These are phyloP conservation scores for Solanum etuberosum DNA, from an alignment of 257 asterid genomes.

Conservation along the genomic window DNA sequence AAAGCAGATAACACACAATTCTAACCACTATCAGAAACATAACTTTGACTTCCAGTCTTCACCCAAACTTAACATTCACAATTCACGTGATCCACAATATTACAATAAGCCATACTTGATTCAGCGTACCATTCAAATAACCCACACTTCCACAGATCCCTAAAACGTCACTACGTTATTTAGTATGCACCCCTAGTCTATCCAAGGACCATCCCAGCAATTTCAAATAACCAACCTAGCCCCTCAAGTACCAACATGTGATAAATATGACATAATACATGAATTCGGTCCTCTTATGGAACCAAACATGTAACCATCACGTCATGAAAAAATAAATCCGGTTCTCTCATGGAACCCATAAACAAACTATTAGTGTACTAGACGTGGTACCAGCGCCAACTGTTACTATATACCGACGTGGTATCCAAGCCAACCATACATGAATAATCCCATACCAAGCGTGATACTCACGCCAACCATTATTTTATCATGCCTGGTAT, in stretches of 20 bases:
- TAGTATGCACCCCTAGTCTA: neutral
- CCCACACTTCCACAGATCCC: neutral
- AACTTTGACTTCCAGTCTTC: neutral
- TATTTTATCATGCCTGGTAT: neutral
- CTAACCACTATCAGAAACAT: neutral
- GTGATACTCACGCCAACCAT: neutral
- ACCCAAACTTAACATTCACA: neutral
- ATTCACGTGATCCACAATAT: neutral
- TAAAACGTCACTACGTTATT: too few relatives aligned
- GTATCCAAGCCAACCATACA: neutral
- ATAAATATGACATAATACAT: neutral
- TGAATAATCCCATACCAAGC: too few relatives aligned
- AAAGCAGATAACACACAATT: neutral
- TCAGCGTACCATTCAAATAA: too few relatives aligned
- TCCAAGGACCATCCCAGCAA: neutral
- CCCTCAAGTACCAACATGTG: neutral
- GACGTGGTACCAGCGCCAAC: neutral
- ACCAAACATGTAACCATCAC: neutral
- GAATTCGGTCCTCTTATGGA: neutral
- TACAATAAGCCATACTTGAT: neutral
- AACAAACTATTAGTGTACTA: neutral
- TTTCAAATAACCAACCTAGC: neutral
- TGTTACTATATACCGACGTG: too few relatives aligned
- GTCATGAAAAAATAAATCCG: neutral
- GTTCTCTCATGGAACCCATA: neutral